These are phyloP conservation scores for Exidia glandulosa DNA, from an alignment of 768 basidiomycete genomes.

Conservation along the genomic window DNA sequence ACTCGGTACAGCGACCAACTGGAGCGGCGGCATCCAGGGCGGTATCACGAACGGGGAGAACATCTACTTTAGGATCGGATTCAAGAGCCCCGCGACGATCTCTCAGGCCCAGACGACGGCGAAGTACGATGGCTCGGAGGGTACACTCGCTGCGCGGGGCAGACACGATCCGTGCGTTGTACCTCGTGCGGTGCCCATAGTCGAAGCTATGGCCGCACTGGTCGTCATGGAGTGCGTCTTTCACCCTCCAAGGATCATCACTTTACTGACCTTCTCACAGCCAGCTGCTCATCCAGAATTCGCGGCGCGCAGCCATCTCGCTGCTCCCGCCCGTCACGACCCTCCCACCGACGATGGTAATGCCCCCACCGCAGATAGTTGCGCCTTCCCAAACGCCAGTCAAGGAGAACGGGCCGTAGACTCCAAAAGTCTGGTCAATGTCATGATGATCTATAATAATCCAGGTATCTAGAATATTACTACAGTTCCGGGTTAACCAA, in stretches of 20 bases:
- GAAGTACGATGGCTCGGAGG: slow-evolving; percentile 85
- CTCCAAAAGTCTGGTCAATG: slow-evolving; percentile 2
- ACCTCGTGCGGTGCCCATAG: slow-evolving; percentile 92
- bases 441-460: not conserved
- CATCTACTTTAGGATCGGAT: slow-evolving; percentile 94
- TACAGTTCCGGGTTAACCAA: not conserved
- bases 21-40: slow-evolving; percentile 96
- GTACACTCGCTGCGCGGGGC: slow-evolving; percentile 81
- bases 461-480: not conserved
- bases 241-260: not conserved
- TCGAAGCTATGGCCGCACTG: slow-evolving; percentile 93
- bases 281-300: slow-evolving; percentile 78
- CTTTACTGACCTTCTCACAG: slow-evolving; percentile 13
- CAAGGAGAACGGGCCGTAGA: not conserved
- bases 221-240: slow-evolving; percentile 73
- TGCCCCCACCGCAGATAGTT: slow-evolving; percentile 31
- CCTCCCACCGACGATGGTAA: slow-evolving; percentile 87
- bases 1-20: slow-evolving; percentile 81
- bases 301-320: slow-evolving; percentile 60
- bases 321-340: slow-evolving; percentile 78
- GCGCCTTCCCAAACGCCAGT: not conserved
- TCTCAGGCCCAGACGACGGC: slow-evolving; percentile 84
- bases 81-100: slow-evolving; percentile 98
- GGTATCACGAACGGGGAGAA: slow-evolving; percentile 97
- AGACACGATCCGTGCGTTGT: slow-evolving; percentile 97